These are phyloP conservation scores for Berberis vulgaris DNA, from an alignment of 164 flowering plant genomes.

Conservation along the genomic window DNA sequence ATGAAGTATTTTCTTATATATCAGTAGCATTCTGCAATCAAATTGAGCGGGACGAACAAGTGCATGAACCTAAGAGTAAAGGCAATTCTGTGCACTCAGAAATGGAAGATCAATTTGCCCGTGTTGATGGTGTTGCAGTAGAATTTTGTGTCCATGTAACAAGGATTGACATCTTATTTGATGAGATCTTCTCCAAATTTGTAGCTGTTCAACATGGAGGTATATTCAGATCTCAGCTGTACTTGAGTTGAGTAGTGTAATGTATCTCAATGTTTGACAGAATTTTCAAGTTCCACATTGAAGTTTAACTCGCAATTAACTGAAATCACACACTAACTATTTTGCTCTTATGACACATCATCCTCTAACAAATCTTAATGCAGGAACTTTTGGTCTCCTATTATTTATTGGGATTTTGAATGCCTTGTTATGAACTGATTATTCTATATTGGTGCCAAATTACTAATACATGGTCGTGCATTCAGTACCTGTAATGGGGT, in stretches of 20 bases:
- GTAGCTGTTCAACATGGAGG: constrained; percentile 81
- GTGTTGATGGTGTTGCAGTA: constrained; percentile 99
- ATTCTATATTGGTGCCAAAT: too few species aligned
- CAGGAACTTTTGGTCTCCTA: too few species aligned
- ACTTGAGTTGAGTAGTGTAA: not conserved
- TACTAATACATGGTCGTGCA: too few species aligned
- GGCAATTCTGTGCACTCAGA: constrained; percentile 41
- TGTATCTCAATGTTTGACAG: not conserved
- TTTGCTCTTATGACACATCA: too few species aligned
- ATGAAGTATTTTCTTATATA: constrained; percentile 93
- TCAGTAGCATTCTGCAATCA: constrained; percentile 82
- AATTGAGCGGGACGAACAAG: constrained; percentile 39
- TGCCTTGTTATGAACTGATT: too few species aligned
- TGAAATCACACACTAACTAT: too few species aligned
- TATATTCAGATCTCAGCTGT: constrained; percentile 15
- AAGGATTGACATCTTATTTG: constrained; percentile 85
- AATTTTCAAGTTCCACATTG: constrained; percentile 1
- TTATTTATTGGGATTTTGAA: too few species aligned
- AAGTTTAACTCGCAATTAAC: not conserved
- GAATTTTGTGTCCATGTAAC: constrained; percentile 92
- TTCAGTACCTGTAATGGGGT: too few species aligned
- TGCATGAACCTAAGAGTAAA: constrained; percentile 24
- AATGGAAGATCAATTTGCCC: constrained; percentile 83
- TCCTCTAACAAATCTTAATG: too few species aligned
- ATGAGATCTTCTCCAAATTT: constrained; percentile 78